Base-by-base conservation (phyloP, 176 grass and related monocot genomes). In the Paspalum vaginatum region DNA sequence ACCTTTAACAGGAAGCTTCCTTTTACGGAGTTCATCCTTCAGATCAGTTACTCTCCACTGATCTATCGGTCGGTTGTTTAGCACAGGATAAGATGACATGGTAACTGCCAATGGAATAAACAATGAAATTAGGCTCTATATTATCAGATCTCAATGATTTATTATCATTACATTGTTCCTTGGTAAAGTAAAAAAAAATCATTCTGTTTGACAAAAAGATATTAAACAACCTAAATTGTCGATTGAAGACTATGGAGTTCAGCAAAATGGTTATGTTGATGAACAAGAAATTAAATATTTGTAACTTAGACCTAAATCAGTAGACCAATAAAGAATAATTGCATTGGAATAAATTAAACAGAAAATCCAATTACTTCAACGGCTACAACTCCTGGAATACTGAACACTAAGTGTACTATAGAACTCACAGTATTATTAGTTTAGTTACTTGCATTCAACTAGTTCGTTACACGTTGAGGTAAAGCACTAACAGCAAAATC, bases 11-110 rank as follows among this genome's bases (percentile, higher is more conserved):
- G 93, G 84, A 42, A 99, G 86, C 75, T 43, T 93, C 62, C 97
- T 96, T 85, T 83, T 96, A 67, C 88, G 88, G 4, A 99, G 87
- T 68, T 99, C 97, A 21, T 96, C 97, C 85, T 91, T 95, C 65
- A 99, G 83, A 77, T 99, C 97, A 39, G 93, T 93, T 48, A 99
- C 97, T 74, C 87, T 93, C 97, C 93, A 99, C 77, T 96, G 97
- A 81, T 99, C 97, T 11, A 99, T 96, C 9, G 97, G 93, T 14
- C 86, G 86, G 76, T 91, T 96, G 76, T 99, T 99, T 16, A 96
- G 81, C 67, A 96, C 89, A 82, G 88, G 88, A 79, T 84, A 99
- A 17, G 87, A 92, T 24, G 93, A 94, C 81, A 93, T 84, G 68
- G 57, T 96, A 46, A 59, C 88, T 94, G 82, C 74, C 21, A 78